Evolutionary conservation across 1,284 basidiomycete species (phyloP), one percentile per base, ranked within the genome.

Genomic region (Ustilago xerochloae): DNA sequence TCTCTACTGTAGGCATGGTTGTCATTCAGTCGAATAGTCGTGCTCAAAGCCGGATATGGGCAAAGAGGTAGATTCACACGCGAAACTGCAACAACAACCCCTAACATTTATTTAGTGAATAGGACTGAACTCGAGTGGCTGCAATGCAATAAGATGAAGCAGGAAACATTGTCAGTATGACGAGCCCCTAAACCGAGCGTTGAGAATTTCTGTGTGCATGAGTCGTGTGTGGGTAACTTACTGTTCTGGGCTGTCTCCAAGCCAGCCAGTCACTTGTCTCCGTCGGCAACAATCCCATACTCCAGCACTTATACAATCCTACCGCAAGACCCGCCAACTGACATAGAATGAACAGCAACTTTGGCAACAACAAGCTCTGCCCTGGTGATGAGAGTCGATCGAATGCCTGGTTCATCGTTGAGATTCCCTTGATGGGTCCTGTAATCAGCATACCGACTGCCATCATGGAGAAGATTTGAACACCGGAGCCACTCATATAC

Each of bases 391-490:
- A 55, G 24, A 75, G 78, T 2, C 78, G 69, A 16, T 75, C 71
- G 55, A 83, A 82, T 1, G 79, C 78, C 75, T 13, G 46, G 38
- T 78, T 63, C 51, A 83, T 74, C 2, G 59, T 56, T 1, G 68
- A 54, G 33, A 82, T 74, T 12, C 75, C 81, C 22, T 70, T 75
- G 35, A 82, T 20, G 0, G 82, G 81, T 20, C 75, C 71, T 1
- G 75, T 77, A 57, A 84, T 72, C 52, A 82, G 71, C 82, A 84
- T 84, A 16, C 75, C 75, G 6, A 84, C 80, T 24, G 74, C 80
- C 80, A 83, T 82, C 82, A 84, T 84, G 39, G 75, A 78, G 63
- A 84, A 84, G 51, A 83, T 83, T 69, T 84, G 82, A 2, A 84
- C 82, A 43, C 78, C 59, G 20, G 65, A 77, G 13, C 82, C 82